phyloP scores from a whole-genome alignment of 805 yeast genomes.

The Lipomyces sp. region DNA sequence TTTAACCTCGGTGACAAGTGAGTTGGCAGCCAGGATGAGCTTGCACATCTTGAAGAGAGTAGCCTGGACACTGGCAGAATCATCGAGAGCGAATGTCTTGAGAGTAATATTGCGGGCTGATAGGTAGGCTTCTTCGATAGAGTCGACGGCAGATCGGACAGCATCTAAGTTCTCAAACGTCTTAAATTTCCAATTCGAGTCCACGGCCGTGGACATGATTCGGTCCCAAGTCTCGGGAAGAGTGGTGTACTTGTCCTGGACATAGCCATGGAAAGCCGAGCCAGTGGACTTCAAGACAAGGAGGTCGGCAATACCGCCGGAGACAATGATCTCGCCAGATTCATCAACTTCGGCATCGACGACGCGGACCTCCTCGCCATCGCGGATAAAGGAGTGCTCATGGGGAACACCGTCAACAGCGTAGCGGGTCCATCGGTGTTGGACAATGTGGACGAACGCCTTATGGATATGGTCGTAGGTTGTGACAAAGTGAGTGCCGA shows the following conservation, averaged over 20 bases:
- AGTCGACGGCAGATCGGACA: conserved; percentile 60
- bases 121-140: conserved; percentile 68
- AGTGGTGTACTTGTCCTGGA: conserved; percentile 87
- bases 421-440: conserved; percentile 80
- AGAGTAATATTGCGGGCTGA: conserved; percentile 71
- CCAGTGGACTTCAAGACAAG: conserved; percentile 85
- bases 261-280: conserved; percentile 88
- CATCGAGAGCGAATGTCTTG: conserved; percentile 78
- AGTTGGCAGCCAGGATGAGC: conserved; percentile 64
- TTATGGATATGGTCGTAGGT: conserved; percentile 81
- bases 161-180: conserved; percentile 47
- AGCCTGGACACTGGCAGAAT: conserved; percentile 94
- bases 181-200: conserved; percentile 46
- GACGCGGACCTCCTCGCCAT: conserved; percentile 79
- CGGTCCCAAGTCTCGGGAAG: conserved; percentile 82
- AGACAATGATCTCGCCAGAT: conserved; percentile 48
- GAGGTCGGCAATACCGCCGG: conserved; percentile 51
- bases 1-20: conserved; percentile 65
- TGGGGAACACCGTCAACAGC: conserved; percentile 74
- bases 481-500: conserved; percentile 77
- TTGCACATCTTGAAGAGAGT: conserved; percentile 93
- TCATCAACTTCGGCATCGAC: conserved; percentile 47
- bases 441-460: conserved; percentile 67
- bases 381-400: conserved; percentile 82
- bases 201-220: conserved; percentile 80